Base-by-base conservation (phyloP, 2,329 filamentous ascomycete genomes). In the Mollisia scopiformis region DNA sequence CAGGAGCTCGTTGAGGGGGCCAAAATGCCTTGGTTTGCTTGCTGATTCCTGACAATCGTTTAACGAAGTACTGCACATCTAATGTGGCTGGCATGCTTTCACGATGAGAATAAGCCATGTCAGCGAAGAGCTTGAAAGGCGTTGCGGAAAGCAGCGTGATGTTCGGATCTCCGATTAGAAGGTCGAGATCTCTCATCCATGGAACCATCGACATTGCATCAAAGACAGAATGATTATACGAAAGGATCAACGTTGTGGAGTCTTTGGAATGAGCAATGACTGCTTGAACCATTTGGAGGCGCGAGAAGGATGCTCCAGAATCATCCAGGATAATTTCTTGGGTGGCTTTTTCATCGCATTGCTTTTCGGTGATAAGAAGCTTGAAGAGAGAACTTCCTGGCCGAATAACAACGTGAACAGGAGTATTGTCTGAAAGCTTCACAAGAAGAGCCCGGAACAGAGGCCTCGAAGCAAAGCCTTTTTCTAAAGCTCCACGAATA, bases 161-260 rank as follows among this genome's bases (percentile, higher is more conserved):
- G 16, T 28, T 14, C 1, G 41, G 43, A 41, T 57, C 27, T 2
- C 6, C 1, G 7, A 57, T 19, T 13, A 57, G 23, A n/a, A 25
- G 28, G 21, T 57, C 55, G 19, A 57, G 55, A 21, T 57, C 54
- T 25, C 30, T 30, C 19, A 49, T 35, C 54, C 54, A 57, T 10
- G 27, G 25, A 23, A 57, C 21, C 54, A 57, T 57, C 6, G 39
- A 35, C 27, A 57, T 46, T 1, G 41, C 54, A 31, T 57, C 54
- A 31, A 57, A 57, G n/a, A 57, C 30, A 2, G 54, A 57, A 19
- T 57, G 54, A 28, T 50, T 57, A 30, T 57, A 57, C 3, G 54
- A 49, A 5, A 57, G 14, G 13, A 57, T 57, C 27, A 57, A 28
- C 4, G 30, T 49, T 4, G 23, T 25, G n/a, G 41, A 21, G 6